Evolutionary conservation across 2,329 filamentous ascomycete genomes (phyloP).

Genomic region (Cryphonectria parasitica): DNA sequence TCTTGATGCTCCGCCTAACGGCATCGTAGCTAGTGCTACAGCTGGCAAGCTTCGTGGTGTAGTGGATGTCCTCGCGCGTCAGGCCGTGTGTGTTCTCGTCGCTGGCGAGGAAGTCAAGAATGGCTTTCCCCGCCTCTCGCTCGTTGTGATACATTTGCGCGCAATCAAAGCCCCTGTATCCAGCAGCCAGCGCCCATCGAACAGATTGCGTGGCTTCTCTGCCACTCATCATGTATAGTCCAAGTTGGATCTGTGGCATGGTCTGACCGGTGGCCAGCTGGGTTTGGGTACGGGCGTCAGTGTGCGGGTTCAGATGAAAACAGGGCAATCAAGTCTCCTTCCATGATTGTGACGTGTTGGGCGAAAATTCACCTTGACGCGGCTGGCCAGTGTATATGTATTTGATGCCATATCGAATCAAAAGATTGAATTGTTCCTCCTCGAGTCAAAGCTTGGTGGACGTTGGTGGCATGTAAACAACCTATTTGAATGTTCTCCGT

Average conservation of each 20-base stretch:
- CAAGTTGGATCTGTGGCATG: constrained; percentile 75
- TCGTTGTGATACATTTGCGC: constrained; percentile 71
- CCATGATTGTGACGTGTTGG: constrained; percentile 12
- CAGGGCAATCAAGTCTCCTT: background rate
- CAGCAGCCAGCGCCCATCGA: constrained; percentile 56
- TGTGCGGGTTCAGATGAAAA: constrained; percentile 22
- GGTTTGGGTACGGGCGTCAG: constrained; percentile 26
- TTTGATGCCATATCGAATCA: constrained; percentile 18
- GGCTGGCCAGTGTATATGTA: constrained; percentile 25
- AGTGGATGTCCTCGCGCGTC: constrained; percentile 72
- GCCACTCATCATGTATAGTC: constrained; percentile 72
- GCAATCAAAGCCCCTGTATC: constrained; percentile 56
- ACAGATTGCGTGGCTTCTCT: constrained; percentile 63
- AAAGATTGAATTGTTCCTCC: background rate
- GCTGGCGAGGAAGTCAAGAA: constrained; percentile 58
- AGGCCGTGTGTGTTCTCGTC: constrained; percentile 49
- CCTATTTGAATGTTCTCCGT: background rate
- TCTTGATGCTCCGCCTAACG: constrained; percentile 67
- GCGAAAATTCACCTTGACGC: constrained; percentile 26
- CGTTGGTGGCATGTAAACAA: background rate
- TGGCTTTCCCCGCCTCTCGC: constrained; percentile 67
- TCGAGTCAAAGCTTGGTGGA: background rate
- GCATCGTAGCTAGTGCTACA: constrained; percentile 68
- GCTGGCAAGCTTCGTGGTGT: constrained; percentile 76
- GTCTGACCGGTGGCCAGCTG: constrained; percentile 66